Evolutionary conservation across 2,329 filamentous ascomycete genomes (phyloP), one percentile per base, ranked within the genome.

Genomic region (Tolypocladium nubicola): DNA sequence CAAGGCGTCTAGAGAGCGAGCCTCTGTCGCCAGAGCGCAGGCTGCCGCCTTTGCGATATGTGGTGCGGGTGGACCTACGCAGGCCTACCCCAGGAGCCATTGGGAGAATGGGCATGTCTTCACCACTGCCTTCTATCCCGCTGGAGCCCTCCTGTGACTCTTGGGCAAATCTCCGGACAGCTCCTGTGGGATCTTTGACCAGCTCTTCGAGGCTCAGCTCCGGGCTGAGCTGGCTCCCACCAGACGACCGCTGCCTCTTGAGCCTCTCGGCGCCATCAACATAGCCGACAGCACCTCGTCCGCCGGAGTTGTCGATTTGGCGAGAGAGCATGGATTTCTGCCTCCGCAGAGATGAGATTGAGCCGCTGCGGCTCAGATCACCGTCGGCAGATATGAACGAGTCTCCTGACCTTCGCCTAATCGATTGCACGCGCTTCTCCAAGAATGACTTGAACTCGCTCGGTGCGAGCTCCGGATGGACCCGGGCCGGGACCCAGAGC

Each of bases 361-460:
- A 82, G 72, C 72, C 79, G 71, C 60, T 84, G 76, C 66, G 82
- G 60, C 63, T 79, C 62, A 75, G 58, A 55, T 81, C 74, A 61
- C 63, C 64, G 10, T 87, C 80, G 7, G 80, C 73, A 37, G 84
- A 83, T 52, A 91, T 74, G 41, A 79, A 79, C 61, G 79, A 86
- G 63, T 86, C 90, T 30, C 87, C 87, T 1, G 92, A 96, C 65
- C 89, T 84, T 63, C 92, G 81, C 70, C 90, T 87, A 64, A 97
- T 96, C 40, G 89, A 87, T 64, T 96, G 89, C 14, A 97, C 90
- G 67, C 92, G 86, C 61, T 92, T 95, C 67, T 99, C 93, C 2
- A 99, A 81, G 64, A 97, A 99, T 1, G 88, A 93, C 72, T 96
- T 97, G 78, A 97, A 99, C 65, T 97, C 94, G 67, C 89, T 91